Conservation (phyloP, 2,329 filamentous ascomycete genomes). For the Penicillium sp. region DNA sequence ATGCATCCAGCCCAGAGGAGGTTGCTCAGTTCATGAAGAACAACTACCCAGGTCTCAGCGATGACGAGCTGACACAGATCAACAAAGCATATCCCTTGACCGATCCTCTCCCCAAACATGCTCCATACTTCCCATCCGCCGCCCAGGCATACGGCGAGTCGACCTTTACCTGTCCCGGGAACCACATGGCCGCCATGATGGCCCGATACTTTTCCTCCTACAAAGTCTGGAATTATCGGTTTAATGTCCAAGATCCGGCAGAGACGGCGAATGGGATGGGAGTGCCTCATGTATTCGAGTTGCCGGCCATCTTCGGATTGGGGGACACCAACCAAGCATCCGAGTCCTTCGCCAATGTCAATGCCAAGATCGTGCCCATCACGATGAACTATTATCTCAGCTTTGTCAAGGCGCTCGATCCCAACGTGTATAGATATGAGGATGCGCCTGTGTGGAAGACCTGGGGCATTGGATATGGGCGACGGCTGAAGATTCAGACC, state of each 20-base stretch:
- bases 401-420: conserved; percentile 25
- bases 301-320: conserved; percentile 30
- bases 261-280: conserved; percentile 40
- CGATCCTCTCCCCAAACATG: conserved; percentile 32
- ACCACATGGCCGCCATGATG: conserved; percentile 41
- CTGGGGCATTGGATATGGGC: conserved; percentile 16
- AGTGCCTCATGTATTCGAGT: conserved; percentile 40
- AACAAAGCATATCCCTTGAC: conserved; percentile 54
- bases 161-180: conserved; percentile 52
- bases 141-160: conserved; percentile 47
- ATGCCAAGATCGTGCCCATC: conserved; percentile 24
- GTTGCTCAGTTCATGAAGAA: conserved; percentile 57
- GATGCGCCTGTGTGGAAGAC: conserved; percentile 22
- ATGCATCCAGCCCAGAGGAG: conserved; percentile 48
- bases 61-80: conserved; percentile 51
- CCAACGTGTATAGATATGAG: conserved; percentile 18
- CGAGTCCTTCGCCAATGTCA: conserved; percentile 34
- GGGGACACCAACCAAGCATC: conserved; percentile 16
- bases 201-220: conserved; percentile 25
- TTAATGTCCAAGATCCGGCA: conserved; percentile 46
- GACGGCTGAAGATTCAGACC: conserved; percentile 21
- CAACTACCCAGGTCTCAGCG: conserved; percentile 58
- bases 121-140: conserved; percentile 42
- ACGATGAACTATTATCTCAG: conserved; percentile 31
- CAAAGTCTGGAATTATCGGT: conserved; percentile 51